Evolutionary conservation across 2,329 filamentous ascomycete species (phyloP).

Genomic region (Alternaria sp.): DNA sequence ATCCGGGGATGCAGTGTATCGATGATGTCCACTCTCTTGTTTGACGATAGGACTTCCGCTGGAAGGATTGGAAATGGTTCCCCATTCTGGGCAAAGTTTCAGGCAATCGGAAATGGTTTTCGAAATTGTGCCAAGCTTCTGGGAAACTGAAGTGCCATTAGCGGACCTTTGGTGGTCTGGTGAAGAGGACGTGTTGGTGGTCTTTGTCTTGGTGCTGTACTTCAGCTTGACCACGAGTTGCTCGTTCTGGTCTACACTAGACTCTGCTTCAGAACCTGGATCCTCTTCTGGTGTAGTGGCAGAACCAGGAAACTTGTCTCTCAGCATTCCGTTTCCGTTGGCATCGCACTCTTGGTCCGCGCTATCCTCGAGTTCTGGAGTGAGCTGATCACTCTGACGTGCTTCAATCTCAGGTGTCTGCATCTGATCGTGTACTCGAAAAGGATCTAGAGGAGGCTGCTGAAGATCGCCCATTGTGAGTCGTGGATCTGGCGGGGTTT

Average conservation of each 20-base stretch:
- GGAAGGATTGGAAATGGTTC: too few relatives aligned
- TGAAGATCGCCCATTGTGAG: too few relatives aligned
- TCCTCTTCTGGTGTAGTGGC: not conserved
- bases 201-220: not conserved
- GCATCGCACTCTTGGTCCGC: not conserved
- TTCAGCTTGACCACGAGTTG: constrained; percentile 6
- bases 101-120: too few relatives aligned
- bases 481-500: not conserved
- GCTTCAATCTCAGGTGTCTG: not conserved
- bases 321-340: not conserved
- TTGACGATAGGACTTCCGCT: not conserved
- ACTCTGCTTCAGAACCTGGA: not conserved
- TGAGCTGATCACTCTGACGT: not conserved
- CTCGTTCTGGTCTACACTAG: not conserved
- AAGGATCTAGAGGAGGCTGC: not conserved
- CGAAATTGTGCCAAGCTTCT: too few relatives aligned
- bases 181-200: not conserved
- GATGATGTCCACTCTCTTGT: not conserved
- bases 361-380: not conserved
- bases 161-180: not conserved
- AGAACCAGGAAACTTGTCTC: too few relatives aligned
- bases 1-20: not conserved
- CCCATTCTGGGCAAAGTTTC: too few relatives aligned
- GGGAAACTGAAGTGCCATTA: not conserved
- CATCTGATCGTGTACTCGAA: not conserved